Percentiles rank a stretch among this genome's conserved stretches.
Conservation (phyloP, 352 stramenopile species). For the Pythium biforme region DNA sequence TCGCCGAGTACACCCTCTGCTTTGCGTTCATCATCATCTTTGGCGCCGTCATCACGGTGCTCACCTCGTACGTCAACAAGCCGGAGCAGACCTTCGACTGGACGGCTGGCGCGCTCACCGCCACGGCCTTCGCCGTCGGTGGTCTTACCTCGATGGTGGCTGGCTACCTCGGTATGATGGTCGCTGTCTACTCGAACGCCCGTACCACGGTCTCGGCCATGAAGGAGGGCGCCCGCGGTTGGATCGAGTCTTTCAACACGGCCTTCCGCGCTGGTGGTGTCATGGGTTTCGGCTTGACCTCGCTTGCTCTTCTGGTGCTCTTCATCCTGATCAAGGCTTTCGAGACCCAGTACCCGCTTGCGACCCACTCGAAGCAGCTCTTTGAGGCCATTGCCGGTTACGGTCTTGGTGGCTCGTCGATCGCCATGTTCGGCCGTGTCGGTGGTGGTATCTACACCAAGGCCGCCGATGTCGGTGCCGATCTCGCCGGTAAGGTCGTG, state of each 20-base stretch:
- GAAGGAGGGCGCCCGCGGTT: conserved; percentile 91
- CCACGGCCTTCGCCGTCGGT: conserved; percentile 97
- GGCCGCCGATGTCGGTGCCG: conserved; percentile 98
- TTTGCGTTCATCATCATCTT: conserved; percentile 95
- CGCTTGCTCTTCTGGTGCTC: conserved; percentile 96
- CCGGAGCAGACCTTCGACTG: conserved; percentile 83
- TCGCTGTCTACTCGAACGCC: conserved; percentile 98
- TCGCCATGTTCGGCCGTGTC: conserved; percentile 99
- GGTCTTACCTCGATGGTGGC: conserved; percentile 97
- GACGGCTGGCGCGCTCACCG: conserved; percentile 92
- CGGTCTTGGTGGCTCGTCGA: conserved; percentile 96
- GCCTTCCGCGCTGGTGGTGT: conserved; percentile 97
- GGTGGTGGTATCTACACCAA: conserved; percentile 99
- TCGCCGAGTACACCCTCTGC: conserved; percentile 98
- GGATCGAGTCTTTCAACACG: conserved; percentile 97
- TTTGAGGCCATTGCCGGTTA: conserved; percentile 98
- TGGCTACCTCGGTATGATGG: conserved; percentile 99
- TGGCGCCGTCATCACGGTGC: conserved; percentile 84
- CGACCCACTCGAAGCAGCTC: conserved; percentile 82
- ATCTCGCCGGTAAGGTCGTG: conserved; percentile 99
- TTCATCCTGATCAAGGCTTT: conserved; percentile 96
- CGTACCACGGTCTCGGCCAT: conserved; percentile 97
- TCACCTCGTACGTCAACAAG: conserved; percentile 91
- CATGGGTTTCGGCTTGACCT: conserved; percentile 98
- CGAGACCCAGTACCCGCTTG: conserved; percentile 88